Base-by-base conservation (phyloP, 805 yeast species). In the Myxozyma vanderwaltii region DNA sequence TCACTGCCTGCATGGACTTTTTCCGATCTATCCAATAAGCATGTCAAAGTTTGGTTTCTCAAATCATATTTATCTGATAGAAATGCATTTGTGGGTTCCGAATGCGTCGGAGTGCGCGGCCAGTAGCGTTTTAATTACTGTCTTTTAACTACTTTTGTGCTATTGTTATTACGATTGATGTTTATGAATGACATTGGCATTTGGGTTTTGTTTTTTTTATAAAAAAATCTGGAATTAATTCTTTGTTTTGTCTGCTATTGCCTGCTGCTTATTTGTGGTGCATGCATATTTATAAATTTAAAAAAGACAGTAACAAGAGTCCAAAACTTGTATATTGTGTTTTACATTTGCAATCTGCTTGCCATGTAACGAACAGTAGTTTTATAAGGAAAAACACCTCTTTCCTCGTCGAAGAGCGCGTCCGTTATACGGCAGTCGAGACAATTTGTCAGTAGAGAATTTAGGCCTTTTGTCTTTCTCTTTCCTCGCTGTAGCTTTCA, bases 1-100 rank as follows among this genome's bases (percentile, higher is more conserved):
- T 91, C 81, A 90, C 97, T 45, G 80, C 90, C 24, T 85, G 91
- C 65, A 91, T 91, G 95, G 97, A 91, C 73, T 89, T 90, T 79
- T 94, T 94, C 81, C 69, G 74, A 7, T 29, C 67, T 10, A 62
- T 66, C 35, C 58, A 59, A 47, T 61, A 61, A 50, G 19, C 26
- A 19, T 29, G 27, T 7, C 19, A 12, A 8, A 26, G 15, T 5
- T 17, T 48, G n/a, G n/a, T n/a, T n/a, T n/a, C n/a, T n/a, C n/a
- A n/a, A n/a, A n/a, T n/a, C n/a, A n/a, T n/a, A 29, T 29, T 10
- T 29, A 29, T 29, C 33, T 29, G 33, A n/a, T n/a, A n/a, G n/a
- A n/a, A n/a, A n/a, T n/a, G 33, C 33, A 10, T 29, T 6, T 29
- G 6, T 29, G 10, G 33, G 10, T 29, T 7, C 6, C 33, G 33